Percentiles rank a stretch among this genome's conserved stretches.
phyloP scores from a whole-genome alignment of 331 rosid genomes.

The Quercus phellos region DNA sequence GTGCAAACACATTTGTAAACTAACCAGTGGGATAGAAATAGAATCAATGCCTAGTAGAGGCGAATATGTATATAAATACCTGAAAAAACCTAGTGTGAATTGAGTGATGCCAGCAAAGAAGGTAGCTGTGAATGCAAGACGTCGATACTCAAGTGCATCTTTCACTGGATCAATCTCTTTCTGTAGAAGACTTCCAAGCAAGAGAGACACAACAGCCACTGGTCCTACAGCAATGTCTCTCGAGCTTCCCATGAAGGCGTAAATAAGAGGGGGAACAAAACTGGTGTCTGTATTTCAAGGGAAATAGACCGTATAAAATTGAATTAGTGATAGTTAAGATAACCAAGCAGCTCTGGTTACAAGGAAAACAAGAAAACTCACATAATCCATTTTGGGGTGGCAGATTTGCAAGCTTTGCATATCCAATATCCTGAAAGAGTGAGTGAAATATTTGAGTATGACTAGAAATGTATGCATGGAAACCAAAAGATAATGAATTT shows the following conservation, averaged over 20 bases:
- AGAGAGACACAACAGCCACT: slow-evolving; percentile 90
- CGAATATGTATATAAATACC: slow-evolving; percentile 33
- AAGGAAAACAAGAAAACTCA: slow-evolving; percentile 31
- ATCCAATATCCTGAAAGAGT: slow-evolving; percentile 69
- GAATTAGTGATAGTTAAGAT: too few relatives aligned
- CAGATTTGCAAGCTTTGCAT: slow-evolving; percentile 87
- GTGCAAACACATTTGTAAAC: too few relatives aligned
- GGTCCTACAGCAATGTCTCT: slow-evolving; percentile 97
- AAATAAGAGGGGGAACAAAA: slow-evolving; percentile 90
- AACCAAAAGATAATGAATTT: slow-evolving; percentile 14
- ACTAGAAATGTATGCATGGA: too few relatives aligned
- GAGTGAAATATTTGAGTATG: too few relatives aligned
- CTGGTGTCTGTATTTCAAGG: slow-evolving; percentile 55
- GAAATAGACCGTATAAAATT: not conserved
- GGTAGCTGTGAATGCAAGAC: slow-evolving; percentile 91
- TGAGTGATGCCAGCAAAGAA: slow-evolving; percentile 92
- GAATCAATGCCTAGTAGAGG: too few relatives aligned
- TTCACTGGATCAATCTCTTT: slow-evolving; percentile 45
- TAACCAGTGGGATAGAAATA: too few relatives aligned
- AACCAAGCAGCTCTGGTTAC: too few relatives aligned
- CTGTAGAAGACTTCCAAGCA: slow-evolving; percentile 73
- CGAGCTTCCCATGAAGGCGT: slow-evolving; percentile 93
- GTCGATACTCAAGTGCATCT: slow-evolving; percentile 46
- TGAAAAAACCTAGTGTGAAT: slow-evolving; percentile 78
- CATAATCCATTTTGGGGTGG: slow-evolving; percentile 80